These are phyloP conservation scores for Phytophthora capsici DNA, from an alignment of 352 stramenopile species.

Conservation along the genomic window DNA sequence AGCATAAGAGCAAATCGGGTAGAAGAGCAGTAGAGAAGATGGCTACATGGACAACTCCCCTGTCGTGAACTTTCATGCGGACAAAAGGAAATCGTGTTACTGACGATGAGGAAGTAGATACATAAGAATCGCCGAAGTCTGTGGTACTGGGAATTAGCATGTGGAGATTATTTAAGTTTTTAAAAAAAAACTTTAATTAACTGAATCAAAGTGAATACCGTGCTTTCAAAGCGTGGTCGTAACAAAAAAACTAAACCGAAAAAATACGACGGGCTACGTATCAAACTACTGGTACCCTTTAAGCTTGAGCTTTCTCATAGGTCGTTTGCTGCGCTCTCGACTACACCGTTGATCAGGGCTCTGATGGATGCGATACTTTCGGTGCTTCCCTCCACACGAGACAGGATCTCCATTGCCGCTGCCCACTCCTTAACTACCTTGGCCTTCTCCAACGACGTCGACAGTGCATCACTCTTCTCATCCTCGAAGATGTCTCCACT, in stretches of 20 bases:
- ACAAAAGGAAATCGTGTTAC: too few species aligned
- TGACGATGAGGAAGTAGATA: too few species aligned
- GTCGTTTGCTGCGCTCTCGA: conserved; percentile 24
- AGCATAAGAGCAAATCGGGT: too few species aligned
- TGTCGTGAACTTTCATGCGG: too few species aligned
- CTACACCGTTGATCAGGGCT: conserved; percentile 27
- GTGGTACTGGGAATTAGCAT: too few species aligned
- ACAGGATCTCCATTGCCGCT: conserved; percentile 34
- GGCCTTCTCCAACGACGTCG: conserved; percentile 29
- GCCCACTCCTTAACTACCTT: conserved; percentile 40
- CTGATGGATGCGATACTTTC: conserved; percentile 31
- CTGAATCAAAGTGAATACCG: not conserved
- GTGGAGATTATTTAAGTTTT: too few species aligned
- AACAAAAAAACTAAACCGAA: not conserved
- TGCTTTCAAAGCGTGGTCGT: not conserved
- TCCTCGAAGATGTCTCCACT: not conserved
- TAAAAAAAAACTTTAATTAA: too few species aligned
- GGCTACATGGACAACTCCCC: too few species aligned
- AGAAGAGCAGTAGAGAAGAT: too few species aligned
- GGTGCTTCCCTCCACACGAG: conserved; percentile 33
- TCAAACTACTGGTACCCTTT: not conserved
- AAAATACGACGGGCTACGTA: not conserved
- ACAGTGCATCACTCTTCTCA: not conserved
- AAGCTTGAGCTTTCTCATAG: conserved; percentile 8
- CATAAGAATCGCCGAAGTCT: too few species aligned